Evolutionary conservation across 2,329 filamentous ascomycete species (phyloP).

Genomic region (Sporothrix humicola): DNA sequence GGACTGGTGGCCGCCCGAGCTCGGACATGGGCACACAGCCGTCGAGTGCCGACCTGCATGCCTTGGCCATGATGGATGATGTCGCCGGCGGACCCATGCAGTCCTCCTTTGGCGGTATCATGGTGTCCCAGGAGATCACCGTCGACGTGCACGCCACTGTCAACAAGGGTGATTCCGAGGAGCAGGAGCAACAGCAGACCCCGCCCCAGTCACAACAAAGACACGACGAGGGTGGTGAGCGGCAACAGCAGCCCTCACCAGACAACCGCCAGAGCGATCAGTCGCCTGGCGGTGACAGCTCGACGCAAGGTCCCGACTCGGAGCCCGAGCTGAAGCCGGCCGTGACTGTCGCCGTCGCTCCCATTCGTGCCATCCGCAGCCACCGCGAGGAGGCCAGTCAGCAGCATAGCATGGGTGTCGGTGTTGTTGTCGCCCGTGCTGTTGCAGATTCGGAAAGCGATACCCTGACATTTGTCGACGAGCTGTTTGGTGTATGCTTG

Average conservation of each 20-base stretch:
- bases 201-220: background rate
- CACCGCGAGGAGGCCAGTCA: constrained; percentile 19
- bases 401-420: constrained; percentile 29
- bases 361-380: constrained; percentile 31
- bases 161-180: background rate
- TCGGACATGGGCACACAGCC: constrained; percentile 23
- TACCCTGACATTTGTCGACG: constrained; percentile 30
- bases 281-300: background rate
- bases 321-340: background rate
- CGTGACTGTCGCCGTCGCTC: constrained; percentile 15
- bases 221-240: background rate
- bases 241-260: background rate
- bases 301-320: background rate
- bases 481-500: constrained; percentile 32
- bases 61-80: constrained; percentile 22
- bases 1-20: constrained; percentile 27
- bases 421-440: constrained; percentile 25
- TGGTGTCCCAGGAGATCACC: constrained; percentile 36
- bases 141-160: constrained; percentile 32
- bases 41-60: constrained; percentile 18
- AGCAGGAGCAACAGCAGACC: background rate
- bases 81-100: background rate
- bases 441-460: constrained; percentile 29
- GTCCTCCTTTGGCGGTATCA: constrained; percentile 34
- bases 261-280: constrained; percentile 8